Evolutionary conservation across 2,329 filamentous ascomycete species (phyloP).

Genomic region (Aspergillus clavatus): DNA sequence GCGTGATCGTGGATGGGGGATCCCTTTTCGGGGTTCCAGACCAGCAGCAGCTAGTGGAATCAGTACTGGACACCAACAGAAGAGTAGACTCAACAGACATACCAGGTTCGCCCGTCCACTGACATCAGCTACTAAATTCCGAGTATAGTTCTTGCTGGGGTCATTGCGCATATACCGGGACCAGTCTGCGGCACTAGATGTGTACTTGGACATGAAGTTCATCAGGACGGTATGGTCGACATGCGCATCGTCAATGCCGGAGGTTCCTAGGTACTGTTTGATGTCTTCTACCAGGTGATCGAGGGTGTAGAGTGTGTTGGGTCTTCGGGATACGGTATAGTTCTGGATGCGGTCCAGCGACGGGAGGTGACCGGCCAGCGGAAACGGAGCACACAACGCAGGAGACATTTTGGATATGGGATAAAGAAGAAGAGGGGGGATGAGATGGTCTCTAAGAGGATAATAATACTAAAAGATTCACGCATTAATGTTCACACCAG

Average conservation of each 20-base stretch:
- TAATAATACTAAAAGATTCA: too few relatives aligned
- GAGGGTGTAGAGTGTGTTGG: slow-evolving; percentile 8
- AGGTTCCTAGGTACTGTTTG: slow-evolving; percentile 24
- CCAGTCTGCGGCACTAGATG: slow-evolving; percentile 26
- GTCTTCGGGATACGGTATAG: not conserved
- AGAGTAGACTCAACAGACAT: not conserved
- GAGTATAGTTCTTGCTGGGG: slow-evolving; percentile 30
- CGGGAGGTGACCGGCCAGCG: not conserved
- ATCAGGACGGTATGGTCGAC: slow-evolving; percentile 25
- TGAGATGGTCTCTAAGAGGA: too few relatives aligned
- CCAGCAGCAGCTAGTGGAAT: slow-evolving; percentile 23
- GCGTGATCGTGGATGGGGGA: slow-evolving; percentile 34
- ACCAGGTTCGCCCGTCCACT: slow-evolving; percentile 32
- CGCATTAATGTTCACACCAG: too few relatives aligned
- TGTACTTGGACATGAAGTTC: slow-evolving; percentile 24
- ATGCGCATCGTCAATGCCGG: slow-evolving; percentile 23
- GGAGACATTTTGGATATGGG: not conserved
- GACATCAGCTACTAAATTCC: slow-evolving; percentile 31
- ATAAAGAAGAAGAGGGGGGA: too few relatives aligned
- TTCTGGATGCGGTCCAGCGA: not conserved
- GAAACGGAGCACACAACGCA: not conserved
- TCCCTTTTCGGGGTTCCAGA: slow-evolving; percentile 35
- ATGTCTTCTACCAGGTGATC: slow-evolving; percentile 25
- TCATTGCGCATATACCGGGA: slow-evolving; percentile 27
- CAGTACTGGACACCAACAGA: not conserved